Evolutionary conservation across 805 yeast genomes (phyloP).

Genomic region (Cyberlindnera misumaiensis): DNA sequence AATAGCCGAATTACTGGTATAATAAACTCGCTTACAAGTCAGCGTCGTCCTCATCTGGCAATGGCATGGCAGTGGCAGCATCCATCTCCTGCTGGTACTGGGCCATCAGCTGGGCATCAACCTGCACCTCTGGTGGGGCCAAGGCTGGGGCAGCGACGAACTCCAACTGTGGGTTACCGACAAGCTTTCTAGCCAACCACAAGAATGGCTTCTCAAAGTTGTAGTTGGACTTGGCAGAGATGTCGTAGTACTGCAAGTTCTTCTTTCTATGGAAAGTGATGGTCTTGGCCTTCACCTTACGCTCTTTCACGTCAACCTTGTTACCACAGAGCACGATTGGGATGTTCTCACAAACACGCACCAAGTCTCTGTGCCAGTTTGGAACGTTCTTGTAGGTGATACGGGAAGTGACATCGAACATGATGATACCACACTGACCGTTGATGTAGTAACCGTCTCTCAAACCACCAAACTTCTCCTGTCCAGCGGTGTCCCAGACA

Average conservation of each 20-base stretch:
- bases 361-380: conserved; percentile 99
- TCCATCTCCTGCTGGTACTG: conserved; percentile 99
- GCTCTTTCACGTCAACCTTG: conserved; percentile 99
- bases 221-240: conserved; percentile 98
- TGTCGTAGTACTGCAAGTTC: conserved; percentile 98
- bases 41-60: conserved; percentile 99
- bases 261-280: conserved; percentile 99
- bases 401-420: conserved; percentile 99
- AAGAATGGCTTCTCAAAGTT: conserved; percentile 99
- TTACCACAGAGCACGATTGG: conserved; percentile 99
- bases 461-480: conserved; percentile 98
- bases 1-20: neutral
- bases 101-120: conserved; percentile 93
- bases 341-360: conserved; percentile 98
- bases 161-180: conserved; percentile 96
- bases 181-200: conserved; percentile 99
- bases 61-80: conserved; percentile 98
- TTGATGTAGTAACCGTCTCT: conserved; percentile 99
- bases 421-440: conserved; percentile 99
- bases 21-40: conserved; percentile 61
- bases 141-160: conserved; percentile 99
- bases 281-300: conserved; percentile 99
- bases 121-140: conserved; percentile 99
- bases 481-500: conserved; percentile 99
- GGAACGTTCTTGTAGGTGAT: conserved; percentile 99